Conservation (phyloP, 306 rosid species). For the Crataegus laevigata region DNA sequence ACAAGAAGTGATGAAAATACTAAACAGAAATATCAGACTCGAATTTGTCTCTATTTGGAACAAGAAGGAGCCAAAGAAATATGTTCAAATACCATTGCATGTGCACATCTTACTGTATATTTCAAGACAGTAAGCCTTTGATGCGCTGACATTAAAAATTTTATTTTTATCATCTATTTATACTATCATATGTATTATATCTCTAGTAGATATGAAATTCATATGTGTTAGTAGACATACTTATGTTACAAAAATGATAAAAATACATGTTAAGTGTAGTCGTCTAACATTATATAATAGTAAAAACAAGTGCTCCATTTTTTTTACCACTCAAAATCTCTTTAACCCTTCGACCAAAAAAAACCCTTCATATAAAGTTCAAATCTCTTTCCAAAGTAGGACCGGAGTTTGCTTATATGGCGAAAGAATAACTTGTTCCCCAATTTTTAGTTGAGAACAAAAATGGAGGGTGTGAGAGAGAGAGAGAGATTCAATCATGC, state of each 20-base stretch:
- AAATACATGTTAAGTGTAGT: too few relatives aligned
- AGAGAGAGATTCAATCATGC: not conserved
- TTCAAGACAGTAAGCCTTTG: not conserved
- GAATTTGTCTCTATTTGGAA: not conserved
- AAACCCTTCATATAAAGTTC: not conserved
- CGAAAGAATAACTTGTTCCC: not conserved
- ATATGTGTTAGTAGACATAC: accelerated
- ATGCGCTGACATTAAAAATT: not conserved
- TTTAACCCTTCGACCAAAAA: not conserved
- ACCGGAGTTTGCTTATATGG: slow-evolving; percentile 2
- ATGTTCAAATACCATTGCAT: not conserved
- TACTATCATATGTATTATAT: too few relatives aligned
- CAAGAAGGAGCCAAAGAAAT: not conserved
- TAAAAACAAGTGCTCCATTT: not conserved
- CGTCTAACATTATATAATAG: not conserved
- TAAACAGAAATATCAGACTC: not conserved
- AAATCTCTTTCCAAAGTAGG: not conserved
- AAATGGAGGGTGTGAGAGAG: not conserved
- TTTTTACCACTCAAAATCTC: not conserved
- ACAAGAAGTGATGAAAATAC: not conserved
- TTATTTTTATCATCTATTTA: too few relatives aligned
- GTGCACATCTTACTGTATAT: not conserved
- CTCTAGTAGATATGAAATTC: too few relatives aligned
- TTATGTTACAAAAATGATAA: too few relatives aligned
- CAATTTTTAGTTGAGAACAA: not conserved